These are phyloP conservation scores for Stentor coeruleus DNA, from an alignment of 73 alveolate genomes.

Conservation along the genomic window DNA sequence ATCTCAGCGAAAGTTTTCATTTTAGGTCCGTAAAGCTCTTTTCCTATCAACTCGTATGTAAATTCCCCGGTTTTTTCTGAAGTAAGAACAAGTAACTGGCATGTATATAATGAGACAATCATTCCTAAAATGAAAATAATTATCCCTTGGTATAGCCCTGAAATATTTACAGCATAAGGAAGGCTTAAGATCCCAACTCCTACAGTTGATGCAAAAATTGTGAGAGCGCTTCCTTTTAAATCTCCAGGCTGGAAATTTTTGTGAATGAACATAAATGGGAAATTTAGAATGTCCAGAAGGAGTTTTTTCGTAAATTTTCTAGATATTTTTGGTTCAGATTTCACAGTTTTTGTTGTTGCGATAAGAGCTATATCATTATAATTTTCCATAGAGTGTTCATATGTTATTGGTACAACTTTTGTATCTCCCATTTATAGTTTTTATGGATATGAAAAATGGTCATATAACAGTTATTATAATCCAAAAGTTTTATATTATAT, in stretches of 20 bases:
- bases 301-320: no score
- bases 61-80: not conserved
- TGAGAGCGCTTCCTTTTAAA: not conserved
- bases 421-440: no score
- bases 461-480: no score
- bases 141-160: not conserved
- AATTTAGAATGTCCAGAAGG: no score
- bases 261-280: not conserved
- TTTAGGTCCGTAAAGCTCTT: not conserved
- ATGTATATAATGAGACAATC: not conserved
- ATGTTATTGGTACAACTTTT: no score
- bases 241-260: not conserved
- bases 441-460: no score
- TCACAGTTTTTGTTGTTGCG: no score
- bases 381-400: no score
- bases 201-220: not conserved
- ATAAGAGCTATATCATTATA: no score
- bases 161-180: constrained; percentile 11
- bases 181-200: not conserved
- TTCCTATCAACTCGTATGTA: not conserved
- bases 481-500: no score
- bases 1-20: not conserved
- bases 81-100: not conserved
- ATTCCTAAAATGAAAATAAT: not conserved
- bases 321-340: no score